phyloP scores from a whole-genome alignment of 345 rosid species.

The Rhodamnia rubescens region DNA sequence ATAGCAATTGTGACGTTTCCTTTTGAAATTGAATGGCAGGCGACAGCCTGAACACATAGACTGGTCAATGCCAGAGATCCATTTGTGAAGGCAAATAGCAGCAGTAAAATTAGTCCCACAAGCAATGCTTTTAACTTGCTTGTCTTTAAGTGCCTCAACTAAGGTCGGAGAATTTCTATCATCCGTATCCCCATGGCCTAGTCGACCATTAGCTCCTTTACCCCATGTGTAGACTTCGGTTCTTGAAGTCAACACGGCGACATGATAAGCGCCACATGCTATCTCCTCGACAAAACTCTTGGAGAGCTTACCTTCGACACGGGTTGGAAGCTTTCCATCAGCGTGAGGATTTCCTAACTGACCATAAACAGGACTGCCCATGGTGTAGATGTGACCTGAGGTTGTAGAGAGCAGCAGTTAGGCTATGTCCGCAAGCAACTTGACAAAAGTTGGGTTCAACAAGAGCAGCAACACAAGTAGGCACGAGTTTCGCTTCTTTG shows the following conservation, averaged over 20 bases:
- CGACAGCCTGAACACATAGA: slow-evolving; percentile 99
- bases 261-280: slow-evolving; percentile 95
- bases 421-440: slow-evolving; percentile 93
- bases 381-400: slow-evolving; percentile 78
- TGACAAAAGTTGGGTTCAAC: slow-evolving; percentile 91
- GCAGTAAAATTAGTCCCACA: slow-evolving; percentile 95
- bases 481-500: slow-evolving; percentile 83
- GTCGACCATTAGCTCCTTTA: slow-evolving; percentile 92
- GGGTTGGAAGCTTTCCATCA: slow-evolving; percentile 77
- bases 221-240: slow-evolving; percentile 99
- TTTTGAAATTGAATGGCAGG: slow-evolving; percentile 74
- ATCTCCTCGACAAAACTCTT: slow-evolving; percentile 89
- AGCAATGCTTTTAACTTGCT: slow-evolving; percentile 87
- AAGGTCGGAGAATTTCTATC: slow-evolving; percentile 71
- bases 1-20: slow-evolving; percentile 75
- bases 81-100: slow-evolving; percentile 92
- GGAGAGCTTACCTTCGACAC: slow-evolving; percentile 81
- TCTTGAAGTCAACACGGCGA: slow-evolving; percentile 82
- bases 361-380: slow-evolving; percentile 97
- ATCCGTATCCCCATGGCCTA: slow-evolving; percentile 89
- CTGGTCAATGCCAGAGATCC: slow-evolving; percentile 95
- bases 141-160: slow-evolving; percentile 86
- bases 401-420: slow-evolving; percentile 88
- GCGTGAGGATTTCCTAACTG: slow-evolving; percentile 88
- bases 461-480: slow-evolving; percentile 94